Evolutionary conservation across 2,329 filamentous ascomycete genomes (phyloP), one percentile per base, ranked within the genome.

Genomic region (Arthrobotrys megalospora): DNA sequence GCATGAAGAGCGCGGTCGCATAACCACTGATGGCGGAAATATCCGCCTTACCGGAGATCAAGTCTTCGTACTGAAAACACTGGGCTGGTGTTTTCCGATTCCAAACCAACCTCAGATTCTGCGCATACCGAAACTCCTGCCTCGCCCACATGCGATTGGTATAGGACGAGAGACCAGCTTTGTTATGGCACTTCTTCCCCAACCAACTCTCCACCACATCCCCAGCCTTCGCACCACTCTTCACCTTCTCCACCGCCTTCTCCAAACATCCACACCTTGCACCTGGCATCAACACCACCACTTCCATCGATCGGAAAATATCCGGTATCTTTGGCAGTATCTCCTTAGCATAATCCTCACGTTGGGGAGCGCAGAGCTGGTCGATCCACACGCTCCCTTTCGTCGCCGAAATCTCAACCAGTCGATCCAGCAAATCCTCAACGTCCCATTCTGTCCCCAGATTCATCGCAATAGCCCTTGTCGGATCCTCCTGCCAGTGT

Each of bases 91-190:
- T 67, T 16, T 78, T 38, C 52, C 38, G 66, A 50, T 72, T 78
- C 75, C 75, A 78, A n/a, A 78, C 67, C 16, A 78, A 36, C 19
- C 75, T 38, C 36, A 78, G 21, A 47, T 72, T 67, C 11, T 72
- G 67, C 21, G 75, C 75, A 41, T 78, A 78, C 34, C 75, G 38
- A 48, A 78, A 78, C 38, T 78, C 75, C 53, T 78, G 75, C n/a
- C 67, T 53, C n/a, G 75, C 67, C 75, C 75, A 78, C 75, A 78
- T 78, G 12, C 75, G 75, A 24, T 78, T 78, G n/a, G 75, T 78
- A 43, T 78, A 78, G 6, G 75, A 78, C 8, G 75, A 78, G 1
- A 78, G 45, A n/a, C 75, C 75, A 6, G 75, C 75, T 16, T 78
- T 78, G 45, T 78, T 78, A 47, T 72, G 75, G 36, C 75, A 78